Evolutionary conservation across 2,329 filamentous ascomycete species (phyloP).

Genomic region (Phoma sp.): DNA sequence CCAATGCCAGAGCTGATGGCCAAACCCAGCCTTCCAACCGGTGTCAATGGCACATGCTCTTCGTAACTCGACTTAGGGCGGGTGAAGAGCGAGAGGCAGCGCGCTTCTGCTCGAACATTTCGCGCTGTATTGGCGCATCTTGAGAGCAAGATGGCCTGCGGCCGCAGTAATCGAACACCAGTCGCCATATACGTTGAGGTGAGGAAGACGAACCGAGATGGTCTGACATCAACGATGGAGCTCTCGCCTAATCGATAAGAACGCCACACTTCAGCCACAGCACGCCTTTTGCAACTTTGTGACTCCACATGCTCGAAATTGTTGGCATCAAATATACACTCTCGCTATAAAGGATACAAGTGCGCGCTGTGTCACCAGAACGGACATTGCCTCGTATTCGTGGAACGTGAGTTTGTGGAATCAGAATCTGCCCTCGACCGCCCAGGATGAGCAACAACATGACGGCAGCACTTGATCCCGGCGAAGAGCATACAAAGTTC

Average conservation of each 20-base stretch:
- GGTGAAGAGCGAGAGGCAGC: constrained; percentile 80
- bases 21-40: constrained; percentile 76
- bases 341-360: neutral
- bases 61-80: constrained; percentile 88
- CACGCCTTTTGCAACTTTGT: constrained; percentile 15
- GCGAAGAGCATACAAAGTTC: constrained; percentile 61
- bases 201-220: constrained; percentile 10
- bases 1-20: constrained; percentile 67
- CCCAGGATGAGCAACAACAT: constrained; percentile 26
- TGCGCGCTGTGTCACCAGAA: neutral
- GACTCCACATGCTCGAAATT: neutral
- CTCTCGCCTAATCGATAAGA: constrained; percentile 26
- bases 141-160: constrained; percentile 1
- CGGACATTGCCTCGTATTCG: neutral
- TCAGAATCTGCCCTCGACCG: neutral
- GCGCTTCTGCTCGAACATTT: constrained; percentile 18
- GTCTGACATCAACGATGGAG: constrained; percentile 17
- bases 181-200: constrained; percentile 22
- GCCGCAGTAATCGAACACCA: constrained; percentile 17
- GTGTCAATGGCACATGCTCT: constrained; percentile 88
- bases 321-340: neutral
- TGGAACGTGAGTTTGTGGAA: neutral
- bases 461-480: constrained; percentile 43
- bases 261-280: constrained; percentile 32
- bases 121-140: neutral